Evolutionary conservation across 1,284 basidiomycete species (phyloP).

Genomic region (Sanguinoderma infundibulare): DNA sequence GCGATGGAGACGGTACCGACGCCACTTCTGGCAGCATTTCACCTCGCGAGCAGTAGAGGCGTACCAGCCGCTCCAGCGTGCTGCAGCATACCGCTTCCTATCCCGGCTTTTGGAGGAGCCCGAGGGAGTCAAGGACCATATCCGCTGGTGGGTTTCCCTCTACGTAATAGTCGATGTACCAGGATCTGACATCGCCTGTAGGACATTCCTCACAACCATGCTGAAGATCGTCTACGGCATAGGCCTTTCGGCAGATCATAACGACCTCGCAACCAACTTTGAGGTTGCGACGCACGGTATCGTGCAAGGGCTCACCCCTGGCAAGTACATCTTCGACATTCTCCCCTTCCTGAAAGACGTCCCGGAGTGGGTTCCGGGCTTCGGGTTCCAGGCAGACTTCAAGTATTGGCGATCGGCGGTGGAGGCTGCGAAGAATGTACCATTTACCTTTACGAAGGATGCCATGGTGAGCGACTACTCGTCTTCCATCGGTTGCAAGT

Average conservation of each 20-base stretch:
- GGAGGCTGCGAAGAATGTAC: slow-evolving; percentile 8
- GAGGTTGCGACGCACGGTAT: background rate
- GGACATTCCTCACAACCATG: slow-evolving; percentile 5
- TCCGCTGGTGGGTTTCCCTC: background rate
- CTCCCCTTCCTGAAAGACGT: slow-evolving; percentile 3
- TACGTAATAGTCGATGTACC: background rate
- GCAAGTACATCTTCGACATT: slow-evolving; percentile 1
- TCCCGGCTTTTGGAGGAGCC: background rate
- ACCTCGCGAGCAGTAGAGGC: background rate
- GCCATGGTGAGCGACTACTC: background rate
- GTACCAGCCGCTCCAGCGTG: background rate
- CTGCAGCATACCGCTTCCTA: background rate
- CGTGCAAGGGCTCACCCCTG: background rate
- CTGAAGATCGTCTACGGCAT: slow-evolving; percentile 12
- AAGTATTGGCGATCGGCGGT: slow-evolving; percentile 29
- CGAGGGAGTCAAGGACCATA: background rate
- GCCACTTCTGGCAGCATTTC: slow-evolving; percentile 11
- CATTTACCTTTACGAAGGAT: slow-evolving; percentile 1
- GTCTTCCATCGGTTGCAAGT: background rate
- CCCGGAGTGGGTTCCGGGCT: slow-evolving; percentile 3
- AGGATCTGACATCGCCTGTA: background rate
- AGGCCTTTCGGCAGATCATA: background rate
- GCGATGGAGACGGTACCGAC: background rate
- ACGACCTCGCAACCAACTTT: background rate
- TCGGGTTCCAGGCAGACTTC: background rate